Base-by-base conservation (phyloP, 169 alveolate genomes). In the Perkinsus olseni region DNA sequence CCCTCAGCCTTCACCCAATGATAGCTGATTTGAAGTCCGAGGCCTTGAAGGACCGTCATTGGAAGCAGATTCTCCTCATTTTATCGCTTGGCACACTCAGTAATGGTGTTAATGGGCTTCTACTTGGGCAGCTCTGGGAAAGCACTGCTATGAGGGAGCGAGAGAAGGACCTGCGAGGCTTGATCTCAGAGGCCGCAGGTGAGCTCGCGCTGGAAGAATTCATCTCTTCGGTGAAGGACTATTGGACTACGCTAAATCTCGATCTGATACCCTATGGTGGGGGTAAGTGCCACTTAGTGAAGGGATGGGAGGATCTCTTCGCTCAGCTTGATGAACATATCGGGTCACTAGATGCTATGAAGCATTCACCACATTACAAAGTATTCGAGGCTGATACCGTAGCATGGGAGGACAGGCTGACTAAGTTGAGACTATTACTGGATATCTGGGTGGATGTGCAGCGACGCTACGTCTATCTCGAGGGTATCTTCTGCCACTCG, bases 401-500 rank as follows among this genome's bases (percentile, higher is more conserved):
- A 39, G 97, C 98, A 13, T 98, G 99, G 99, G 99, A 98, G 93
- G 99, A 98, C 82, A 98, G 98, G 95, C 96, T 99, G 93, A 97
- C 98, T 95, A 97, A 98, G 96, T 96, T 98, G 45, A 96, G 99
- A 92, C 96, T 97, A 21, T 95, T 97, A 48, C 96, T 99, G 92
- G 99, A 98, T 95, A 97, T 97, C 62, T 98, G 99, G 99, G 98
- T 98, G 96, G 99, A 99, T 93, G 99, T 99, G 8, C 99, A 99
- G 96, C 96, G 99, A 93, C 97, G 98, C 94, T 99, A 99, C 99
- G 99, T 99, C 38, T 99, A 99, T 94, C 96, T 98, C 20, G 99
- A 98, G 96, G 99, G 99, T 34, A 99, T 99, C 74, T 98, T 99
- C 96, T 97, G 98, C 92, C 99, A 99, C 31, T 96, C 99, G 17